phyloP scores from a whole-genome alignment of 257 asterid genomes.

The Jaltomata sinuosa region DNA sequence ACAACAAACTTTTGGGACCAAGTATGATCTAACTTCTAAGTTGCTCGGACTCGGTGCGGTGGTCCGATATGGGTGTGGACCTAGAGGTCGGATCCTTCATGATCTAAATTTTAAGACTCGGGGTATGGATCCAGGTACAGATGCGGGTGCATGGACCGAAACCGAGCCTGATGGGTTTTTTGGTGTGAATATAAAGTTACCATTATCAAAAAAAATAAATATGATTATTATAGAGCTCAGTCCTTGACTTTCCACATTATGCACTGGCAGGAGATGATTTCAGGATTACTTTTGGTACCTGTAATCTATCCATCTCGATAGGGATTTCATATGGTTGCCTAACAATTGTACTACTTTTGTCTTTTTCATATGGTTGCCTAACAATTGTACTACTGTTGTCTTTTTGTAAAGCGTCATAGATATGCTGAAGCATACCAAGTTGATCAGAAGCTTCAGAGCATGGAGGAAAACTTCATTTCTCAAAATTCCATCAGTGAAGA shows the following conservation, averaged over 20 bases:
- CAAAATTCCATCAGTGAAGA: conserved; percentile 32
- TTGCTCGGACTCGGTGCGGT: background rate
- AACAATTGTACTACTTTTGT: conserved; percentile 6
- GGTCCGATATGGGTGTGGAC: background rate
- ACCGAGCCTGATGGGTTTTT: no score
- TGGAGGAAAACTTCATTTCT: conserved; percentile 65
- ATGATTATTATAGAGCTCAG: background rate
- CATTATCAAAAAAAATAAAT: no score
- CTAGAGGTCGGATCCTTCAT: background rate
- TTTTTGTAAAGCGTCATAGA: conserved; percentile 63
- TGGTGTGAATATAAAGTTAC: no score
- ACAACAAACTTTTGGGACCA: background rate
- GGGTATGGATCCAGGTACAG: background rate
- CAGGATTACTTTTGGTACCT: background rate
- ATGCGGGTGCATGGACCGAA: background rate
- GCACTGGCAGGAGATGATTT: background rate
- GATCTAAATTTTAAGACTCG: background rate
- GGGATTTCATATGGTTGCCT: conserved; percentile 3
- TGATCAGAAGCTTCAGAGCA: conserved; percentile 50
- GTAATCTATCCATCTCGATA: background rate
- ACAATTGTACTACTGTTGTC: conserved; percentile 5
- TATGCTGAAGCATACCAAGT: conserved; percentile 80
- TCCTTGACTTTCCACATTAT: background rate
- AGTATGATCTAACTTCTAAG: background rate
- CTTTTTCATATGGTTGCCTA: conserved; percentile 12